Base-by-base conservation (phyloP, 352 stramenopile species). In the Blastocystis sp. region DNA sequence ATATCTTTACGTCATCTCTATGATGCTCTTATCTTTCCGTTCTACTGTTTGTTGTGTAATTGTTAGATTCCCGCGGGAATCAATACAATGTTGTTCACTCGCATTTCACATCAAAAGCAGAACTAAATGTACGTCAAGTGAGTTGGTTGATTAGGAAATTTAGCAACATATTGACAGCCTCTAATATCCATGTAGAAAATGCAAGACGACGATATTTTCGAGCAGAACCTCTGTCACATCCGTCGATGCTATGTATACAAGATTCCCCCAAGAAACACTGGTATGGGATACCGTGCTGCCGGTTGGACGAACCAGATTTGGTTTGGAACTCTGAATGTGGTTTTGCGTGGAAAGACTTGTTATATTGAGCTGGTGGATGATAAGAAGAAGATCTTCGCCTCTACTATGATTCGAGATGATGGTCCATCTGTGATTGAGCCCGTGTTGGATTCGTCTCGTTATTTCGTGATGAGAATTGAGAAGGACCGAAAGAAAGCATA, bases 271-370 rank as follows among this genome's bases (percentile, higher is more conserved):
- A 39, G 71, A 69, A 83, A 65, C 37, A 69, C 71, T 19, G 71
- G 71, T 83, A 83, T 83, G 71, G 71, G 71, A 59, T 83, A 83
- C 71, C 71, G 71, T 83, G 71, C 71, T 83, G 71, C 71, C 24
- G 71, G 71, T 83, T 83, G n/a, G n/a, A n/a, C n/a, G n/a, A n/a
- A n/a, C n/a, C n/a, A n/a, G n/a, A n/a, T n/a, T n/a, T n/a, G n/a
- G n/a, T n/a, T n/a, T n/a, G n/a, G n/a, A n/a, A n/a, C n/a, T n/a
- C n/a, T n/a, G n/a, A n/a, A n/a, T n/a, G n/a, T n/a, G n/a, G n/a
- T n/a, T n/a, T n/a, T n/a, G n/a, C n/a, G n/a, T n/a, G 69, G 69
- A 80, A 27, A 32, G 63, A 80, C 69, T 39, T 78, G 66, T 29
- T 56, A 27, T 29, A 24, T 78, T 11, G 66, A 78, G 51, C 51